These are phyloP conservation scores for Scorias spongiosa DNA, from an alignment of 2,329 filamentous ascomycete genomes.

Conservation along the genomic window DNA sequence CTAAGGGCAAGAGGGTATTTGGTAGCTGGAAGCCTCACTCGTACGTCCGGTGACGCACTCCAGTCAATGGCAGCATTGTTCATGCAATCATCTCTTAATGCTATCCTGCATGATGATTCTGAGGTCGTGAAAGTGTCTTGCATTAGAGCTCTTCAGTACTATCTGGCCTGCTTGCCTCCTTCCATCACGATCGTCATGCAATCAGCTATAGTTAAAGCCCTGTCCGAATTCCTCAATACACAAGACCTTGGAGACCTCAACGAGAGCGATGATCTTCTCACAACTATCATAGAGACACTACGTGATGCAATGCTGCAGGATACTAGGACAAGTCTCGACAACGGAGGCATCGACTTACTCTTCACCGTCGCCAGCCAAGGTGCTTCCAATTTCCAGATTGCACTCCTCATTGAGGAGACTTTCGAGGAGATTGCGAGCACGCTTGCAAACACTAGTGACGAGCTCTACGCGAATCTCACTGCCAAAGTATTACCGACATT, in stretches of 20 bases:
- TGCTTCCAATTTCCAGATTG: slow-evolving; percentile 80
- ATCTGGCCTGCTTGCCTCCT: slow-evolving; percentile 39
- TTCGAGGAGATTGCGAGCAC: slow-evolving; percentile 74
- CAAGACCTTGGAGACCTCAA: slow-evolving; percentile 73
- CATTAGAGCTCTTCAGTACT: slow-evolving; percentile 68
- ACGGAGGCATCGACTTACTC: slow-evolving; percentile 63
- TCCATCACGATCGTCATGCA: slow-evolving; percentile 43
- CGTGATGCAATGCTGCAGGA: slow-evolving; percentile 71
- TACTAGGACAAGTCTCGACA: slow-evolving; percentile 55
- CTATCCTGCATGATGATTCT: slow-evolving; percentile 58
- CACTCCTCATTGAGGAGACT: slow-evolving; percentile 71
- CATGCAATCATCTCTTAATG: slow-evolving; percentile 57
- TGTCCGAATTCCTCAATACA: slow-evolving; percentile 58
- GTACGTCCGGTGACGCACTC: slow-evolving; percentile 45
- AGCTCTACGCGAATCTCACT: slow-evolving; percentile 65
- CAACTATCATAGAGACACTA: slow-evolving; percentile 76
- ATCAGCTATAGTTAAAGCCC: slow-evolving; percentile 40
- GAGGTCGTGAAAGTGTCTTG: slow-evolving; percentile 88
- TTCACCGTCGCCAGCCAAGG: slow-evolving; percentile 83
- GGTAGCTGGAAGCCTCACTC: slow-evolving; percentile 64
- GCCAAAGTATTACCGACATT: slow-evolving; percentile 75
- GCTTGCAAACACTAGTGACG: slow-evolving; percentile 47
- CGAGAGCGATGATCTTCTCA: slow-evolving; percentile 82
- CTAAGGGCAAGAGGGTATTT: slow-evolving; percentile 77
- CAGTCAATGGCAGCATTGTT: slow-evolving; percentile 43